phyloP scores from a whole-genome alignment of 768 basidiomycete species.

The Amanita molliuscula region DNA sequence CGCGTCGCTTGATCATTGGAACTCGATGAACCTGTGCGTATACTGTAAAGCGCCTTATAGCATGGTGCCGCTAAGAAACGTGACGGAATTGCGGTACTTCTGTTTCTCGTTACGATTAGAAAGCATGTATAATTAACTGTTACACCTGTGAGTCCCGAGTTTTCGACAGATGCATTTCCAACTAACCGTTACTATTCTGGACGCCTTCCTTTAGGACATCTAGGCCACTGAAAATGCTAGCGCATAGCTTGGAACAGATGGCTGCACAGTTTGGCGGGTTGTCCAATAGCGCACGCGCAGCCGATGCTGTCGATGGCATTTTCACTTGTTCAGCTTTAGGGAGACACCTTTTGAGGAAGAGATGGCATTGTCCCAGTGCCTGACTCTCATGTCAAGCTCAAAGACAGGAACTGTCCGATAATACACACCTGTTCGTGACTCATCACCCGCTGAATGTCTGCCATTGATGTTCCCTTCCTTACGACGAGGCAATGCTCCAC shows the following conservation, averaged over 20 bases:
- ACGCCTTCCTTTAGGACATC: slow-evolving; percentile 52
- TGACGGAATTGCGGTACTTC: background rate
- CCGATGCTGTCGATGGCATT: slow-evolving; percentile 65
- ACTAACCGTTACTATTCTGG: slow-evolving; percentile 47
- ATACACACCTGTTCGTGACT: slow-evolving; percentile 70
- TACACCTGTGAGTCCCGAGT: slow-evolving; percentile 4
- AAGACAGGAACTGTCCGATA: background rate
- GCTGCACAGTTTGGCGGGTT: slow-evolving; percentile 48
- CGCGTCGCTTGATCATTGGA: slow-evolving; percentile 5
- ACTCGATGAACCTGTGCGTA: slow-evolving; percentile 12
- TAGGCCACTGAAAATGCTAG: slow-evolving; percentile 48
- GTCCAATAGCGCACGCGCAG: slow-evolving; percentile 41
- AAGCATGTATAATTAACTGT: slow-evolving; percentile 66
- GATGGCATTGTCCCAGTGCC: slow-evolving; percentile 75
- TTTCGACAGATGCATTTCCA: background rate
- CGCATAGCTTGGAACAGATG: slow-evolving; percentile 63
- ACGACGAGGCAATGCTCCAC: slow-evolving; percentile 64
- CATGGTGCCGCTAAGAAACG: background rate
- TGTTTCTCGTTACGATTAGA: slow-evolving; percentile 36
- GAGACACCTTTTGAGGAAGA: slow-evolving; percentile 43
- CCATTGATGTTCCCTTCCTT: slow-evolving; percentile 43
- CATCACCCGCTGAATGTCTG: slow-evolving; percentile 46
- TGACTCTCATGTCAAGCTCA: slow-evolving; percentile 14
- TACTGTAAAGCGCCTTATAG: slow-evolving; percentile 23
- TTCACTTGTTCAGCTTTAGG: slow-evolving; percentile 42